These are phyloP conservation scores for Letharia lupina DNA, from an alignment of 495 filamentous ascomycete genomes.

Conservation along the genomic window DNA sequence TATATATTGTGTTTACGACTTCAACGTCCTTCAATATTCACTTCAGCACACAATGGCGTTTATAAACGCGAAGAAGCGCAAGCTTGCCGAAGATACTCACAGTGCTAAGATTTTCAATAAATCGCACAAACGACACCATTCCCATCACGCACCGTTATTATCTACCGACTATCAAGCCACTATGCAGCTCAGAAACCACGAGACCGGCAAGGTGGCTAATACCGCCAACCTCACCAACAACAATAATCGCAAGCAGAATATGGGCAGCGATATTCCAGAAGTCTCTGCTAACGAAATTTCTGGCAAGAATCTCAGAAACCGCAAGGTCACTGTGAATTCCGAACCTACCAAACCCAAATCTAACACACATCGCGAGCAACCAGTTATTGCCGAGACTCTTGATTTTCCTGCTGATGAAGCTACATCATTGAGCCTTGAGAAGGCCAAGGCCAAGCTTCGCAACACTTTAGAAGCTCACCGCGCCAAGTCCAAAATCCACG, in stretches of 20 bases:
- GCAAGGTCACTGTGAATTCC: background rate
- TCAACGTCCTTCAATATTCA: background rate
- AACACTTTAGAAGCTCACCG: no score
- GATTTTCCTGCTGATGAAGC: no score
- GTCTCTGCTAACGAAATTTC: background rate
- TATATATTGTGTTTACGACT: background rate
- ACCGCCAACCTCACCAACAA: background rate
- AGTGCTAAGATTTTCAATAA: slow-evolving; percentile 43
- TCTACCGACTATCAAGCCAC: background rate
- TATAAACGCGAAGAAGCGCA: slow-evolving; percentile 47
- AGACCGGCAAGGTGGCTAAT: background rate
- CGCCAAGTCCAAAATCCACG: no score
- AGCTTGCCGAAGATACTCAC: slow-evolving; percentile 34
- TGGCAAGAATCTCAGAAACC: no score
- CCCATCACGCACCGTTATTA: slow-evolving; percentile 51
- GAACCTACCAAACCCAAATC: background rate
- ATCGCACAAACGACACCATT: slow-evolving; percentile 64
- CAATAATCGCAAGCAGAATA: background rate
- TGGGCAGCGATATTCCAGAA: background rate
- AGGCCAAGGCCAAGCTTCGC: no score
- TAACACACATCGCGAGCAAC: background rate
- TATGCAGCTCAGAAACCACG: background rate
- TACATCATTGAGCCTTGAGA: no score
- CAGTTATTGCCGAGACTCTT: background rate
- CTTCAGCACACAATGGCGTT: slow-evolving; percentile 35